These are phyloP conservation scores for Claviceps sp. DNA, from an alignment of 2,329 filamentous ascomycete species.

Conservation along the genomic window DNA sequence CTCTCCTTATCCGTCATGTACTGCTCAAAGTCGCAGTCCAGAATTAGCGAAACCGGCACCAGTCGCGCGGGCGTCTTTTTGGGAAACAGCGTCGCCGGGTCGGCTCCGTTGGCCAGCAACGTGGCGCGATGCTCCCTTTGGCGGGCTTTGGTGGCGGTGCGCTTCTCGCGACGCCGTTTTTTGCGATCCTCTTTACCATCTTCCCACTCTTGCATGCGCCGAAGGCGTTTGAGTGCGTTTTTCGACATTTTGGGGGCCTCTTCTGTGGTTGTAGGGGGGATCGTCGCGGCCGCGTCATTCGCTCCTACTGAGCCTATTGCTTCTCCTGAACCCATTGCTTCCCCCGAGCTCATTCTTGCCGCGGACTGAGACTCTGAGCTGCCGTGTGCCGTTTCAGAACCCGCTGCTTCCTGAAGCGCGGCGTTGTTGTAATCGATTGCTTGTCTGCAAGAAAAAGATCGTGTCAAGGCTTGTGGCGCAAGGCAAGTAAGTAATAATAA, in stretches of 20 bases:
- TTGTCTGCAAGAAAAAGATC: neutral
- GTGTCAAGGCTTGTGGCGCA: too few species aligned
- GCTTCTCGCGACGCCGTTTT: constrained; percentile 40
- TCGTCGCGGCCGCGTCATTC: neutral
- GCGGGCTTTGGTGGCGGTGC: constrained; percentile 31
- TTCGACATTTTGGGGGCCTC: constrained; percentile 50
- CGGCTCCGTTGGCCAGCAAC: constrained; percentile 33
- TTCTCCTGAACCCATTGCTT: neutral
- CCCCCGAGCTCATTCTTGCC: neutral
- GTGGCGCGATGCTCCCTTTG: constrained; percentile 37
- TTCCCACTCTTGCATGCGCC: constrained; percentile 62
- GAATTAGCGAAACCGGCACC: constrained; percentile 65
- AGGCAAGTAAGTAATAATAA: too few species aligned
- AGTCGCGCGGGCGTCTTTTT: constrained; percentile 30
- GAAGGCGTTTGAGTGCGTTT: constrained; percentile 70
- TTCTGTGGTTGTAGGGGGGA: neutral
- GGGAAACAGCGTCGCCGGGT: constrained; percentile 21
- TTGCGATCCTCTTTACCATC: constrained; percentile 48
- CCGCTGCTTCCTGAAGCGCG: too few species aligned
- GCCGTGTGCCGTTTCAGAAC: too few species aligned
- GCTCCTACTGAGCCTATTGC: neutral
- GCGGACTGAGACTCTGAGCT: too few species aligned
- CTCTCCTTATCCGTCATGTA: constrained; percentile 81
- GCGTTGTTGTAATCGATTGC: too few species aligned
- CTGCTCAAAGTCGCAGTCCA: constrained; percentile 87